Conservation (phyloP, 345 rosid species). For the Melaleuca quinquenervia region DNA sequence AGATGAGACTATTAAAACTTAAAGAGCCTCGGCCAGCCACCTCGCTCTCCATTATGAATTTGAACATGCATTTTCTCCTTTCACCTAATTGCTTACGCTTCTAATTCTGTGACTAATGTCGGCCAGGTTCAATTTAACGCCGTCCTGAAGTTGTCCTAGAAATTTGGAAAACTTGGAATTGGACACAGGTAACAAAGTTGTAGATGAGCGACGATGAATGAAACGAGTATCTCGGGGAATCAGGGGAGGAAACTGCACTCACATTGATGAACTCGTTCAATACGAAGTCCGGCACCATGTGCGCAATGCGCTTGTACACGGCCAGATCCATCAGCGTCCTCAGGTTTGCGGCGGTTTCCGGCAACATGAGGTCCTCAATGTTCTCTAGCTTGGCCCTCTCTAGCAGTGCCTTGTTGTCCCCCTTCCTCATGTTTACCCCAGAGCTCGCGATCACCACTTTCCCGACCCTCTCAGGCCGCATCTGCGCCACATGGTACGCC, state of each 20-base stretch:
- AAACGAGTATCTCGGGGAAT: not conserved
- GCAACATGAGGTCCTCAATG: slow-evolving; percentile 59
- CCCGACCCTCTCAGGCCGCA: slow-evolving; percentile 60
- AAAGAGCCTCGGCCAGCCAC: not conserved
- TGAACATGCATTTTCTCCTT: not conserved
- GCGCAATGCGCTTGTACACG: slow-evolving; percentile 12
- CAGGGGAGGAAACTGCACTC: slow-evolving; percentile 5
- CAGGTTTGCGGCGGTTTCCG: slow-evolving; percentile 46
- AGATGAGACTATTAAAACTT: not conserved
- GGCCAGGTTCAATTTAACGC: not conserved
- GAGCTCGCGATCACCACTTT: slow-evolving; percentile 88
- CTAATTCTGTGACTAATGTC: not conserved
- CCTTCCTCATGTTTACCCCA: slow-evolving; percentile 47
- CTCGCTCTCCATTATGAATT: not conserved
- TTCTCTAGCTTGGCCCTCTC: slow-evolving; percentile 34
- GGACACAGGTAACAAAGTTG: not conserved
- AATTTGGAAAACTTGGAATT: not conserved
- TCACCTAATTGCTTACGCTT: not conserved
- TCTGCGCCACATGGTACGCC: slow-evolving; percentile 64
- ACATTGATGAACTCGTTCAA: slow-evolving; percentile 49
- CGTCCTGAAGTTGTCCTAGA: not conserved
- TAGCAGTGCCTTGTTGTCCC: slow-evolving; percentile 35
- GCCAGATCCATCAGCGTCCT: slow-evolving; percentile 44
- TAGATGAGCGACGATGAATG: not conserved
- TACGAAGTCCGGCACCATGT: slow-evolving; percentile 45